These are phyloP conservation scores for Graphiopsis chlorocephala DNA, from an alignment of 2,329 filamentous ascomycete genomes.

Conservation along the genomic window DNA sequence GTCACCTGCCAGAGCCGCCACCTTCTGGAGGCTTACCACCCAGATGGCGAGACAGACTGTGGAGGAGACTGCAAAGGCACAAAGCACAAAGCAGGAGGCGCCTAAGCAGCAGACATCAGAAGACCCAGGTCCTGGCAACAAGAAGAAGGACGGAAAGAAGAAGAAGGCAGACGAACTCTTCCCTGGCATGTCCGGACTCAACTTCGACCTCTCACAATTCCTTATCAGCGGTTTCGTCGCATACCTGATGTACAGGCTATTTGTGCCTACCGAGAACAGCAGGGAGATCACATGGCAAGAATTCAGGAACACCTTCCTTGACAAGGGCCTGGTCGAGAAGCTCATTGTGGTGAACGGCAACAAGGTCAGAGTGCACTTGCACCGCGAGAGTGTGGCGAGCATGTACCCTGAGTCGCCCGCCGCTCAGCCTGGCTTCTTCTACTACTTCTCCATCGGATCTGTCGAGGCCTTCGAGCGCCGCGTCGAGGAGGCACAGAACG, in stretches of 20 bases:
- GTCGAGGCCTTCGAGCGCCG: slow-evolving; percentile 88
- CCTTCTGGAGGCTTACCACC: slow-evolving; percentile 56
- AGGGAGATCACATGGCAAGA: slow-evolving; percentile 98
- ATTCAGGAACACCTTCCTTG: slow-evolving; percentile 86
- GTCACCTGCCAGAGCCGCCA: slow-evolving; percentile 62
- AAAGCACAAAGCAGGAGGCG: slow-evolving; percentile 24
- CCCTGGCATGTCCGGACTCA: slow-evolving; percentile 45
- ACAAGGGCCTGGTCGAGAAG: slow-evolving; percentile 94
- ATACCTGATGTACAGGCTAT: slow-evolving; percentile 61
- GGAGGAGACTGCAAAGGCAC: slow-evolving; percentile 37
- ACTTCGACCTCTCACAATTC: slow-evolving; percentile 55
- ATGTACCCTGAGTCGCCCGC: slow-evolving; percentile 76
- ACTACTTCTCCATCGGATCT: slow-evolving; percentile 94
- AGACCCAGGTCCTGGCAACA: slow-evolving; percentile 42
- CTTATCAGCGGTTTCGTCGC: slow-evolving; percentile 59
- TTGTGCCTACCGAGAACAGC: slow-evolving; percentile 64
- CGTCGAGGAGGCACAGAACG: slow-evolving; percentile 81
- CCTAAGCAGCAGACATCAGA: slow-evolving; percentile 45
- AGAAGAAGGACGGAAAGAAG: slow-evolving; percentile 40
- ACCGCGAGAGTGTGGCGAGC: slow-evolving; percentile 68
- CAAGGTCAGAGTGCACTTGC: slow-evolving; percentile 75
- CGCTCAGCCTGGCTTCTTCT: slow-evolving; percentile 67
- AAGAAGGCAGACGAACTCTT: slow-evolving; percentile 37
- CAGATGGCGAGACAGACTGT: slow-evolving; percentile 55
- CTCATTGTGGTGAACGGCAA: slow-evolving; percentile 75